Conservation (phyloP, 306 rosid genomes). For the Adenanthera pavonina region DNA sequence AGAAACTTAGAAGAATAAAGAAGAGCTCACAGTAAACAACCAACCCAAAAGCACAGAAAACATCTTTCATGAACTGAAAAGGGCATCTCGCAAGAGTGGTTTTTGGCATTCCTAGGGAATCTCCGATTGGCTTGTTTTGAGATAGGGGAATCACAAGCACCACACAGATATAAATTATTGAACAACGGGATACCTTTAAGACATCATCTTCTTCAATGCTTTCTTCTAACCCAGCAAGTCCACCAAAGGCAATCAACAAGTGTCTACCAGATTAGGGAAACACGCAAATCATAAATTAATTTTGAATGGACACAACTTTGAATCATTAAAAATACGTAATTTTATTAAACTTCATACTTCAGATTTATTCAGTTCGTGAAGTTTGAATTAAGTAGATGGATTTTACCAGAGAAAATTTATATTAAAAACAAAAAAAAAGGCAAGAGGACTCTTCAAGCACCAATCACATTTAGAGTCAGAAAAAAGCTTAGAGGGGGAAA, state of each 20-base stretch:
- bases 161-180: constrained; percentile 6
- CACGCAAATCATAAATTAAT: constrained; percentile 36
- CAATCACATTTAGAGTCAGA: constrained; percentile 7
- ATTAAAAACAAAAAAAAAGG: not conserved
- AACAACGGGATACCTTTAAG: constrained; percentile 60
- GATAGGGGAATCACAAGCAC: constrained; percentile 9
- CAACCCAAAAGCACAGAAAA: not conserved
- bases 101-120: constrained; percentile 23
- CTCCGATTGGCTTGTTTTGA: constrained; percentile 23
- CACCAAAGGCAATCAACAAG: constrained; percentile 91
- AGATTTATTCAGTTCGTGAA: constrained; percentile 22
- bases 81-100: not conserved
- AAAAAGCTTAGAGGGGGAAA: too few relatives aligned
- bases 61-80: constrained; percentile 13
- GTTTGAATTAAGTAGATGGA: constrained; percentile 8
- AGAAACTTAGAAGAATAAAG: constrained; percentile 20
- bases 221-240: constrained; percentile 99
- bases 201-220: constrained; percentile 84
- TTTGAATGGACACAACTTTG: constrained; percentile 3
- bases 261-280: constrained; percentile 62
- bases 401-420: not conserved
- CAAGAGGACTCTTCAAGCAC: not conserved
- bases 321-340: constrained; percentile 14
- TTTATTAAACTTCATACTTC: constrained; percentile 28
- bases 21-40: not conserved